Percentiles rank a stretch among this genome's conserved stretches.
Conservation (phyloP, 116 monocot species). For the Thalassia testudinum region DNA sequence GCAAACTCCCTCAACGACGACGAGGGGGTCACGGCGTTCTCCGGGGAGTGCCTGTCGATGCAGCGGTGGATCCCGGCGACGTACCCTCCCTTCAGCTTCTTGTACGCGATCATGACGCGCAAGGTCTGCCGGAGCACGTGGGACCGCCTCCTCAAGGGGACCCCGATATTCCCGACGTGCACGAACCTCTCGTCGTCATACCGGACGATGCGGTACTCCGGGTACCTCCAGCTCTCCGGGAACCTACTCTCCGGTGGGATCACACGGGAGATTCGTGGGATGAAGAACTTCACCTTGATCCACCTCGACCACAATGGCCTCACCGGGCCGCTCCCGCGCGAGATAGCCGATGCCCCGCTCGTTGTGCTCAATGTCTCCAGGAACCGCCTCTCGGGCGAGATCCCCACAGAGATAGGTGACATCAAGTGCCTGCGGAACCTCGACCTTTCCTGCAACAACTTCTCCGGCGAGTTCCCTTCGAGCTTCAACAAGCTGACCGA, state of each 20-base stretch:
- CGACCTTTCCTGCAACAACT: conserved; percentile 70
- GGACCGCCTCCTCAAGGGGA: conserved; percentile 38
- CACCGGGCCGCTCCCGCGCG: conserved; percentile 50
- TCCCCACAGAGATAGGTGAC: conserved; percentile 51
- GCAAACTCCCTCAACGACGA: conserved; percentile 14
- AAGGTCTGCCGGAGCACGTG: conserved; percentile 47
- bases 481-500: conserved; percentile 30
- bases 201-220: conserved; percentile 32
- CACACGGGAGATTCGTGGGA: conserved; percentile 33
- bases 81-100: conserved; percentile 72
- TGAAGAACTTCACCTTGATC: conserved; percentile 40
- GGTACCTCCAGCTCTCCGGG: conserved; percentile 53
- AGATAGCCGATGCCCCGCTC: conserved; percentile 47
- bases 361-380: conserved; percentile 62
- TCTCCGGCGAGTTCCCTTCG: conserved; percentile 51
- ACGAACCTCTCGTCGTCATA: conserved; percentile 21
- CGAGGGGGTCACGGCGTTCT: conserved; percentile 12
- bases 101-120: conserved; percentile 42
- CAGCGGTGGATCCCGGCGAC: conserved; percentile 56
- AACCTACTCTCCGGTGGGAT: conserved; percentile 53
- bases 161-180: conserved; percentile 45
- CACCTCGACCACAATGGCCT: conserved; percentile 42
- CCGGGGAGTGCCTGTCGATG: conserved; percentile 73
- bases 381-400: conserved; percentile 49
- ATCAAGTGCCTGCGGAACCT: conserved; percentile 42